phyloP scores from a whole-genome alignment of 2,329 filamentous ascomycete species.

The Talaromyces piceae region DNA sequence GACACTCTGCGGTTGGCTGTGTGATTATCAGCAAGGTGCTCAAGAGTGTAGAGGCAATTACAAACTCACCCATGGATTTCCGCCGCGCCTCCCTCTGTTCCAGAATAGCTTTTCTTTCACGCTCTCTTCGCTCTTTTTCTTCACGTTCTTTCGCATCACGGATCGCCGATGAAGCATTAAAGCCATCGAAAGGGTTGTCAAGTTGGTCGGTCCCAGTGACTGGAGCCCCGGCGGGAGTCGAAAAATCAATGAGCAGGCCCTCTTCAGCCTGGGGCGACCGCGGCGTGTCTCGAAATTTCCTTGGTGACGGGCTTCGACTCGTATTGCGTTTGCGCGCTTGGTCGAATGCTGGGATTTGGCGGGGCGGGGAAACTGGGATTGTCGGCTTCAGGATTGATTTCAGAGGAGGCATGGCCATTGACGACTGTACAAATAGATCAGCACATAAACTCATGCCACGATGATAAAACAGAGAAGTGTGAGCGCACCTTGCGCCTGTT shows the following conservation, averaged over 20 bases:
- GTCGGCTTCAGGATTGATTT: constrained; percentile 78
- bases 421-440: constrained; percentile 29
- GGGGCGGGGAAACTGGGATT: constrained; percentile 57
- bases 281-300: constrained; percentile 15
- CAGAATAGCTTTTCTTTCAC: constrained; percentile 53
- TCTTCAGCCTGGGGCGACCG: constrained; percentile 19
- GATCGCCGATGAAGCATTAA: constrained; percentile 33
- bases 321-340: constrained; percentile 40
- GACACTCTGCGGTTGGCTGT: constrained; percentile 84
- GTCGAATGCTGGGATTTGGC: constrained; percentile 56
- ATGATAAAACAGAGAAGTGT: neutral
- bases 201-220: constrained; percentile 33
- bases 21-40: constrained; percentile 2
- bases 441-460: constrained; percentile 2
- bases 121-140: constrained; percentile 53
- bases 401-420: constrained; percentile 33
- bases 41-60: neutral
- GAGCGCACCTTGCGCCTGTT: constrained; percentile 67
- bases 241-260: constrained; percentile 37
- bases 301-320: constrained; percentile 23
- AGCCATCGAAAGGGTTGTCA: constrained; percentile 42
- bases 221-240: constrained; percentile 29
- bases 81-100: constrained; percentile 79
- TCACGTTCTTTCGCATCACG: constrained; percentile 56
- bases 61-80: constrained; percentile 67